phyloP scores from a whole-genome alignment of 2,329 filamentous ascomycete genomes.

The Didymella segeticola region DNA sequence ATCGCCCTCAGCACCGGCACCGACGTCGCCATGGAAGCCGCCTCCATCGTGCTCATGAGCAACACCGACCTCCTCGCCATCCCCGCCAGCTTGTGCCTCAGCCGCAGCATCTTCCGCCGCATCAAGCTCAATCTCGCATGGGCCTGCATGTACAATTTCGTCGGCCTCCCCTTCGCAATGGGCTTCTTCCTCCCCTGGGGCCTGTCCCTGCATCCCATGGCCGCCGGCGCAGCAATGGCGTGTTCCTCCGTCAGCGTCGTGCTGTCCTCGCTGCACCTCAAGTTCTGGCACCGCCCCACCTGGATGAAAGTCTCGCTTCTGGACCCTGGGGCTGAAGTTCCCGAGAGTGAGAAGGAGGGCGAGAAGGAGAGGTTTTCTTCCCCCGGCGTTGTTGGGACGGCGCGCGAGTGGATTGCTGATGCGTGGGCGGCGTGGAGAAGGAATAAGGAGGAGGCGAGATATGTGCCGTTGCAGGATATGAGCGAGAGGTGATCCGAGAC shows the following conservation, averaged over 20 bases:
- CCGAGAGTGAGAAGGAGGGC: constrained; percentile 35
- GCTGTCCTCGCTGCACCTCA: constrained; percentile 79
- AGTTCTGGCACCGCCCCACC: constrained; percentile 80
- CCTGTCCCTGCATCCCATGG: constrained; percentile 88
- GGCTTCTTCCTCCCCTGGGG: constrained; percentile 92
- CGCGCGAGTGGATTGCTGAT: constrained; percentile 40
- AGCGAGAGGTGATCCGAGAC: constrained; percentile 41
- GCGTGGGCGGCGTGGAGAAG: constrained; percentile 44
- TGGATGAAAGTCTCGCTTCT: constrained; percentile 82
- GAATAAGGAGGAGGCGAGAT: constrained; percentile 50
- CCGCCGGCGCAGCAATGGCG: constrained; percentile 93
- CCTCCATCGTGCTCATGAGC: constrained; percentile 94
- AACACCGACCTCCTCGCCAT: constrained; percentile 91
- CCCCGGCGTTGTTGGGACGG: constrained; percentile 29
- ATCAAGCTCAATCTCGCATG: constrained; percentile 94
- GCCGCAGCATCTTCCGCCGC: constrained; percentile 82
- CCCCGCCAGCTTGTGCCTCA: constrained; percentile 82
- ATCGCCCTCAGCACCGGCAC: constrained; percentile 93
- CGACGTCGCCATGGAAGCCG: constrained; percentile 97
- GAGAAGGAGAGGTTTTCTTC: too few species aligned
- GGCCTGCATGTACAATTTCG: constrained; percentile 90
- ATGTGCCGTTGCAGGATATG: constrained; percentile 56
- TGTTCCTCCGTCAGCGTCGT: constrained; percentile 90
- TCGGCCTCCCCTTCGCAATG: constrained; percentile 96
- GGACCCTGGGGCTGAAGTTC: constrained; percentile 52